Base-by-base conservation (phyloP, 83 land plant genomes). In the Picea engelmannii region DNA sequence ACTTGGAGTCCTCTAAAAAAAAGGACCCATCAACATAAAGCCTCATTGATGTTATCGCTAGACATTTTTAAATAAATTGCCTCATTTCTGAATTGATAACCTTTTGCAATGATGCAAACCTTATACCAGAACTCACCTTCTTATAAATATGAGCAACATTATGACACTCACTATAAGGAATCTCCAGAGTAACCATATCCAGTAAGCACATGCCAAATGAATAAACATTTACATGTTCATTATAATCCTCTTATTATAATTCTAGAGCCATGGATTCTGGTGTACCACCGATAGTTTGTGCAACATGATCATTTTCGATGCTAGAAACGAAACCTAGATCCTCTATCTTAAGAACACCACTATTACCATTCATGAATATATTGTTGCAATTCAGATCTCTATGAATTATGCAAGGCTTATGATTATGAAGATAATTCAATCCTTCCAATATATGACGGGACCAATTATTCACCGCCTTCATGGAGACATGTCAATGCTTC, bases 251-350 rank as follows among this genome's bases (percentile, higher is more conserved):
- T 44, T 93, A 94, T 73, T 89, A 95, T 58, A 93, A 87, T 85
- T 95, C 97, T 4, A 95, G 97, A 38, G 97, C 95, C 97, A 95
- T 95, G 83, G 87, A 95, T 85, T 95, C 94, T 21, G 96, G 97
- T 52, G 95, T 95, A 31, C 97, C 97, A 13, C 91, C 80, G 7
- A 95, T 80, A 17, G 94, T 84, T 68, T 93, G 97, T 20, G 95
- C 94, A 40, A 84, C 82, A 73, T 87, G 92, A 81, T 86, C 89
- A 77, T 81, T 90, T 10, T 87, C 92, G 13, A 93, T 86, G 4
- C 86, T 88, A 17, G 94, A 86, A 74, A 95, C 94, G 64, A 93
- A 78, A 15, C 97, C 97, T 60, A 95, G 86, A 63, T 95, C 97
- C 8, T 94, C 94, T 47, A 95, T 93, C 85, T 93, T 95, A 20